Evolutionary conservation across 495 filamentous ascomycete species (phyloP), one percentile per base, ranked within the genome.

Genomic region (Penicillium samsonianum): DNA sequence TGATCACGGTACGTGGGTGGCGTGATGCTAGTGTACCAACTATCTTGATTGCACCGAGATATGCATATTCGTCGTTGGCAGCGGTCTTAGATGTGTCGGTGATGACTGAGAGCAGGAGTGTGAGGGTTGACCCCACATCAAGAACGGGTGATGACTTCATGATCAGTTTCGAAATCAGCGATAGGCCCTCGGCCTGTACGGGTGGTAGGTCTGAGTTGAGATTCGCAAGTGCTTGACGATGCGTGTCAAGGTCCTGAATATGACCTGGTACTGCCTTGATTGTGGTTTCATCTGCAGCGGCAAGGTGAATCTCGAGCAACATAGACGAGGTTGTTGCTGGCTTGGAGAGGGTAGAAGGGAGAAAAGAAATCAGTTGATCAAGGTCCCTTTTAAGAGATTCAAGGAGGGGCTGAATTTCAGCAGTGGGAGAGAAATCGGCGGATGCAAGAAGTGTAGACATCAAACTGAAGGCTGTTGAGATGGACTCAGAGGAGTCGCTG

Each of bases 141-240:
- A 93, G 75, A 14, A 89, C 76, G 0, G 89, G 80, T 10, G 81
- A 89, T 17, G 77, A 67, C 17, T 80, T 75, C 28, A 77, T 73
- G 60, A 94, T 84, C 17, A 96, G 72, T 30, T 75, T 74, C 0
- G 84, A 83, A 16, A 95, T 72, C 1, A 90, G 79, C 20, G 86
- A 85, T 35, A 96, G 82, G 10, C 90, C 91, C 67, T 94, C 88
- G 5, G 84, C 86, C 28, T 90, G 84, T 10, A 92, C 86, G 0
- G 91, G 91, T 7, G 90, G 82, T 0, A 90, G 84, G 0, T 86
- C 82, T 53, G 90, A 89, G 19, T 85, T 86, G 53, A 94, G 84
- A 64, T 92, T 90, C 1, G 80, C 82, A 28, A 94, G 75, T 6
- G 89, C 89, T 17, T 89, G 79, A 50, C 76, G 80, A 62, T 94